Evolutionary conservation across 345 rosid species (phyloP).

Genomic region (Euphorbia pulcherrima): DNA sequence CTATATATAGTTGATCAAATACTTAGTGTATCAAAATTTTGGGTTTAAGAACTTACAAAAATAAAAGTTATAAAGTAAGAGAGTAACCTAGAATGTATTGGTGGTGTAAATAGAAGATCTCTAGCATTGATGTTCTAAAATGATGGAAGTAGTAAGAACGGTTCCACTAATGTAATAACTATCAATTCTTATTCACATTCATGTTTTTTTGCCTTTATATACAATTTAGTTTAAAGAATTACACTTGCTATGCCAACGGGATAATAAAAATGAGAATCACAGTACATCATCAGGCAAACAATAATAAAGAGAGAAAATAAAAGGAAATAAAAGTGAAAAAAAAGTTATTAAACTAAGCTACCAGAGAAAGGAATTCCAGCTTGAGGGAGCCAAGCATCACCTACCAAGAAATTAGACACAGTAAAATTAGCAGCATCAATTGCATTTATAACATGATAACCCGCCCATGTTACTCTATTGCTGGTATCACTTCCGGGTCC

Average conservation of each 20-base stretch:
- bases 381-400: conserved; percentile 62
- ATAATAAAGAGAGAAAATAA: no score
- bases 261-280: neutral
- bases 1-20: no score
- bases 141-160: no score
- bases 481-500: conserved; percentile 64
- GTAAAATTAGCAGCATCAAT: conserved; percentile 70
- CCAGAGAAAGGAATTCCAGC: conserved; percentile 55
- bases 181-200: no score
- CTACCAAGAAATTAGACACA: conserved; percentile 51
- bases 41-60: no score
- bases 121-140: no score
- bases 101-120: no score
- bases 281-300: neutral
- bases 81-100: no score
- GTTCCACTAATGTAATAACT: neutral
- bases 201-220: neutral
- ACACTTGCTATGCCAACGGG: neutral
- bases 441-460: conserved; percentile 52
- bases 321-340: no score
- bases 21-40: no score
- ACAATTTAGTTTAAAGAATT: conserved; percentile 1
- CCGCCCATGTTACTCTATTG: conserved; percentile 62
- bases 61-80: no score
- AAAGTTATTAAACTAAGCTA: conserved; percentile 28